These are phyloP conservation scores for Puccinia brachypodii DNA, from an alignment of 1,284 basidiomycete genomes.

Conservation along the genomic window DNA sequence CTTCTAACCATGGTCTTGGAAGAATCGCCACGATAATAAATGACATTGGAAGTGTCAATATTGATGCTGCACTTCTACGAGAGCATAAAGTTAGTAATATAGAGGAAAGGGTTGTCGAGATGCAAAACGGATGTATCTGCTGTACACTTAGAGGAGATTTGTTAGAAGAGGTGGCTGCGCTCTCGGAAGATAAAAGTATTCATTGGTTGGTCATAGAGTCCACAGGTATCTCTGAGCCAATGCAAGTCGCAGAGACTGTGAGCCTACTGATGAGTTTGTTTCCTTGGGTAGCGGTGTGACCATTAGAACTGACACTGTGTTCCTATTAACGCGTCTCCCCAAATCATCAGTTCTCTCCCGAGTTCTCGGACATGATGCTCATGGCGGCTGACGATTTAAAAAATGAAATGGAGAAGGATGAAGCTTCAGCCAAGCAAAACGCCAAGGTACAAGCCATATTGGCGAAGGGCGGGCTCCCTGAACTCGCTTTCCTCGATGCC, in stretches of 20 bases:
- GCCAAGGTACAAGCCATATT: conserved; percentile 58
- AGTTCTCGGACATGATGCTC: conserved; percentile 56
- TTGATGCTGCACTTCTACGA: conserved; percentile 59
- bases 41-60: conserved; percentile 60
- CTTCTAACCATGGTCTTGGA: conserved; percentile 58
- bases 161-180: conserved; percentile 60
- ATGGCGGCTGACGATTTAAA: conserved; percentile 55
- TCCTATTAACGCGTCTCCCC: conserved; percentile 57
- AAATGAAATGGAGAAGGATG: conserved; percentile 52
- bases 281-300: neutral
- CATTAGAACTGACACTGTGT: conserved; percentile 25
- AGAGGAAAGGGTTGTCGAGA: conserved; percentile 60
- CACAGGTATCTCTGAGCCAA: conserved; percentile 60
- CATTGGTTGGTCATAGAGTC: conserved; percentile 61
- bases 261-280: neutral
- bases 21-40: conserved; percentile 60
- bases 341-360: conserved; percentile 57
- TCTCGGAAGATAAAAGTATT: conserved; percentile 58
- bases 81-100: conserved; percentile 59
- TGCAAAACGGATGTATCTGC: conserved; percentile 62
- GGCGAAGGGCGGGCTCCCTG: conserved; percentile 58
- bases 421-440: conserved; percentile 52
- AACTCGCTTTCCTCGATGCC: conserved; percentile 55
- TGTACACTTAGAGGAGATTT: conserved; percentile 61
- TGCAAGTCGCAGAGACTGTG: conserved; percentile 54